These are phyloP conservation scores for Petunia axillaris DNA, from an alignment of 257 asterid genomes.

Conservation along the genomic window DNA sequence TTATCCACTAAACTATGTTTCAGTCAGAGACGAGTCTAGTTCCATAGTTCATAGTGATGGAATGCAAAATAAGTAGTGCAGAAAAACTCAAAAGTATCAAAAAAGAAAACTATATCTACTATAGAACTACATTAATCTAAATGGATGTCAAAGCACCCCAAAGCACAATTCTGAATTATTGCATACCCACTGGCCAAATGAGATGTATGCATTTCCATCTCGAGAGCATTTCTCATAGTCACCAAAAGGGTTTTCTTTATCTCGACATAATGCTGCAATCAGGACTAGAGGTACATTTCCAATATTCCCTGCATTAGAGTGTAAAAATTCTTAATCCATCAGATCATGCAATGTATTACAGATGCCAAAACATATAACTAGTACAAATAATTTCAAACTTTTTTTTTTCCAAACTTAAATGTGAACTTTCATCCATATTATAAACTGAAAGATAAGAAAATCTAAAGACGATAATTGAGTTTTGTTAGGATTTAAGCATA, in stretches of 20 bases:
- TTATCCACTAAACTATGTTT: not conserved
- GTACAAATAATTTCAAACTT: not conserved
- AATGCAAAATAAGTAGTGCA: not conserved
- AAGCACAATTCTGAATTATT: not conserved
- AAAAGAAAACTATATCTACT: not conserved
- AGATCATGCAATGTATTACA: not conserved
- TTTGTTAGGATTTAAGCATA: no score
- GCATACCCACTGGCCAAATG: slow-evolving; percentile 97
- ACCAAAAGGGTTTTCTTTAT: slow-evolving; percentile 87
- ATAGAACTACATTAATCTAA: not conserved
- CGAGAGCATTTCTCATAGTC: slow-evolving; percentile 67
- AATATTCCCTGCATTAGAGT: slow-evolving; percentile 67
- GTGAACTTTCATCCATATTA: not conserved
- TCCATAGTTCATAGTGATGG: not conserved
- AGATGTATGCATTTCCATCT: slow-evolving; percentile 97
- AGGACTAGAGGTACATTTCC: slow-evolving; percentile 97
- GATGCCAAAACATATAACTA: not conserved
- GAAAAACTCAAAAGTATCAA: not conserved
- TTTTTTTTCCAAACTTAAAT: not conserved
- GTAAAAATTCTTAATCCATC: slow-evolving; percentile 16
- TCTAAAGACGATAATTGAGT: no score
- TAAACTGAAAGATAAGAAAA: no score
- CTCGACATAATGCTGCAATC: slow-evolving; percentile 87
- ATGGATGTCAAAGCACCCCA: not conserved
- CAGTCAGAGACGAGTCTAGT: not conserved